Evolutionary conservation across 2,329 filamentous ascomycete species (phyloP), one percentile per base, ranked within the genome.

Genomic region (Raffaelea albimanens): DNA sequence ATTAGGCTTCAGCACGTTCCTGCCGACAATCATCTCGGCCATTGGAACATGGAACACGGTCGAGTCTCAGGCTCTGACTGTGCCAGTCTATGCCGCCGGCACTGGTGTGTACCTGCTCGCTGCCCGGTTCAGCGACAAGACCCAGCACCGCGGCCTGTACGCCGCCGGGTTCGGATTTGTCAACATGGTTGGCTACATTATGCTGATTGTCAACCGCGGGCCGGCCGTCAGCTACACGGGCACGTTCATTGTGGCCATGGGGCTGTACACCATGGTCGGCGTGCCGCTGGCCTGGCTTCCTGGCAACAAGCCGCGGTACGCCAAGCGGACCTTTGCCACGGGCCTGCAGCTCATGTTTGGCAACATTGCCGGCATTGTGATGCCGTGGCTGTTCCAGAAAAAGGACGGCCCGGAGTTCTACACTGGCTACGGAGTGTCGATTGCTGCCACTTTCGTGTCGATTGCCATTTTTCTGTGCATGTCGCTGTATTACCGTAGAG

Each of bases 41-140:
- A 75, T 89, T 45, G 82, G 83, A 3, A 52, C 57, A 8, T 87
- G 83, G 69, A 71, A 76, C 0, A 68, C 69, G 0, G 76, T 83
- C 0, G 71, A 85, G 57, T 77, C 86, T 5, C 85, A 90, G 61
- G 77, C 86, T 23, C 73, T 90, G 29, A 89, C 85, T 0, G 84
- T 90, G 43, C 85, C 85, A 0, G 87, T 83, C 62, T 89, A 90
- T 60, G 78, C 78, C 7, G 61, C 87, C 3, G 86, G 85, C 4
- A 84, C 84, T 0, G 69, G 82, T 5, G 76, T 75, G 0, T 90
- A 88, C 59, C 76, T 90, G 60, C 53, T 70, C 8, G 70, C 79
- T 2, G 85, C 85, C 0, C 76, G 73, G 57, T 63, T 85, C 39
- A 86, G 82, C 5, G 85, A 90, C 59, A 71, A 73, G 47, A 69